These are phyloP conservation scores for Adansonia madagascariensis DNA, from an alignment of 441 rosid species.

Conservation along the genomic window DNA sequence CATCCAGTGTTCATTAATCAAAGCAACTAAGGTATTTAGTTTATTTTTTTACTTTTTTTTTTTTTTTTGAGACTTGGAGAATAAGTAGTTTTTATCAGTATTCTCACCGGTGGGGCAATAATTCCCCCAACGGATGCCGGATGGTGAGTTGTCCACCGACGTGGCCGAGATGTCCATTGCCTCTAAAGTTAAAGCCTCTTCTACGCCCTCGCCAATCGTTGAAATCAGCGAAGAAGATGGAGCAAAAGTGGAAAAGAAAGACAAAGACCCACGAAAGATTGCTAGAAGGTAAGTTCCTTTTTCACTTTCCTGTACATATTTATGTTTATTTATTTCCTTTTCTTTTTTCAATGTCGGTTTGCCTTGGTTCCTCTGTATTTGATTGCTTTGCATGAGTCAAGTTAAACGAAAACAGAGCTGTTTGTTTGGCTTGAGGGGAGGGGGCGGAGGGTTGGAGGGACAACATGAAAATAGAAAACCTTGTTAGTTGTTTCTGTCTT, in stretches of 20 bases:
- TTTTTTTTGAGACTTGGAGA: not conserved
- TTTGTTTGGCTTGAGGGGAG: not conserved
- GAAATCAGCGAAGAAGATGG: slow-evolving; percentile 26
- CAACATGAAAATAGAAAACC: not conserved
- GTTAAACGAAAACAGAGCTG: not conserved
- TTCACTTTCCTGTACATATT: not conserved
- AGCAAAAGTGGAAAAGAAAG: slow-evolving; percentile 25
- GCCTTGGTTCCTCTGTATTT: not conserved
- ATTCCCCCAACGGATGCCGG: slow-evolving; percentile 36
- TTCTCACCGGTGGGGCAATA: not conserved
- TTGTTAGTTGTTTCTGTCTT: not conserved
- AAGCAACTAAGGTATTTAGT: not conserved
- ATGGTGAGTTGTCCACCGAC: slow-evolving; percentile 37
- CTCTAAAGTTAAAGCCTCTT: slow-evolving; percentile 7
- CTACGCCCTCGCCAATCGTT: slow-evolving; percentile 21
- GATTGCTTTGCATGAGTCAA: not conserved
- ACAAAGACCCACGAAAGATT: slow-evolving; percentile 72
- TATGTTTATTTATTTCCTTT: not conserved
- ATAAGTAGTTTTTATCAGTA: not conserved
- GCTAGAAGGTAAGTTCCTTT: slow-evolving; percentile 66
- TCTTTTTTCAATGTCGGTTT: not conserved
- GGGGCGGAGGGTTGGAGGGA: not conserved
- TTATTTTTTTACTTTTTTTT: not conserved
- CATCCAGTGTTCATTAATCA: not conserved
- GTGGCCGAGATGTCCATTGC: slow-evolving; percentile 26